Percentiles rank a stretch among this genome's conserved stretches.
Evolutionary conservation across 495 filamentous ascomycete genomes (phyloP).

Genomic region (Neurospora sp.): DNA sequence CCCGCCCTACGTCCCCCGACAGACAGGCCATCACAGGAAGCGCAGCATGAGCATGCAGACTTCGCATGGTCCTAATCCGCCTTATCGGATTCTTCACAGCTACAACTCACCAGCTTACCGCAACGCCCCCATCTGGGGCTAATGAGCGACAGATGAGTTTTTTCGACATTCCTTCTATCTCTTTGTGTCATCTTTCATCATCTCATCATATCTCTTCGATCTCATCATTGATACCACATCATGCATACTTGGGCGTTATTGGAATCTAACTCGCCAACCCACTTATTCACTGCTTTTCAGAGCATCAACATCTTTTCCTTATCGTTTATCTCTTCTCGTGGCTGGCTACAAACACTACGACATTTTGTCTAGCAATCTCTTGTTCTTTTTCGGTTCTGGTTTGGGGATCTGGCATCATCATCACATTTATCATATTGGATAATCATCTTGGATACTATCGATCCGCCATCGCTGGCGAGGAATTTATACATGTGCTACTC

Average conservation of each 20-base stretch:
- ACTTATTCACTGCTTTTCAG: neutral
- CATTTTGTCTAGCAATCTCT: neutral
- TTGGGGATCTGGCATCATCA: neutral
- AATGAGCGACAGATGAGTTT: neutral
- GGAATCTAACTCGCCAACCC: neutral
- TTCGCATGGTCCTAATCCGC: conserved; percentile 11
- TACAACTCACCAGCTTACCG: conserved; percentile 41
- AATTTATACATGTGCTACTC: neutral
- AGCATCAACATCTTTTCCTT: neutral
- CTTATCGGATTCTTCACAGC: conserved; percentile 36
- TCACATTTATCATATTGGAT: neutral
- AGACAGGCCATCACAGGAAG: conserved; percentile 24
- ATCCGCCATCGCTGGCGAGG: neutral
- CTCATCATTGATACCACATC: neutral
- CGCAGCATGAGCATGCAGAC: conserved; percentile 24
- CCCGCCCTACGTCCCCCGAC: conserved; percentile 22
- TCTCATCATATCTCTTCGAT: neutral
- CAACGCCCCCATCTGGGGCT: conserved; percentile 36
- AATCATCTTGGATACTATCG: neutral
- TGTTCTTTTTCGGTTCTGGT: neutral
- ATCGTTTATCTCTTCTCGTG: neutral
- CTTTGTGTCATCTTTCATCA: neutral
- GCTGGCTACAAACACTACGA: neutral
- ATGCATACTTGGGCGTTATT: neutral
- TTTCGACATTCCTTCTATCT: neutral